Evolutionary conservation across 1,284 basidiomycete genomes (phyloP), one percentile per base, ranked within the genome.

Genomic region (Exsudoporus floridanus): DNA sequence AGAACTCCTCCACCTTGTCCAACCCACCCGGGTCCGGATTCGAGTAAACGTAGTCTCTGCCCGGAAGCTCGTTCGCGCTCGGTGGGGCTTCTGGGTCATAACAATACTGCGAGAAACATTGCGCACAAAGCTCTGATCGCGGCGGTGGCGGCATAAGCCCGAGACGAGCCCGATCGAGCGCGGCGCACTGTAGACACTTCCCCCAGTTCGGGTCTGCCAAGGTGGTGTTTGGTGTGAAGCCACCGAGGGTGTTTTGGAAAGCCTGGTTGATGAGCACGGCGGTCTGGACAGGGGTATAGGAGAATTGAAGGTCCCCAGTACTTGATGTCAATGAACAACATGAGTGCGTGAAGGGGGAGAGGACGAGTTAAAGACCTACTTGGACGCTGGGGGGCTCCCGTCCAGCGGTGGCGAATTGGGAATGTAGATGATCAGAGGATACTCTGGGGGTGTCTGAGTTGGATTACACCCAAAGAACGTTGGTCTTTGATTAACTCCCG

Each of bases 381-480:
- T 86, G 19, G 81, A 75, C 7, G 81, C 75, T 19, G 84, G 84
- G 50, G 75, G 61, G 48, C 73, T 74, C 7, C 84, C 84, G 53
- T 76, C 76, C 30, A 82, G 60, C 3, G 84, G 84, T 8, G 84
- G 83, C 23, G 81, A 73, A 61, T 85, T 86, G 5, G 84, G 84
- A n/a, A 86, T 69, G 53, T 82, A 84, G 16, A 86, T 75, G 21
- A 86, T 61, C 28, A 86, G 58, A 0, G 84, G 84, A 55, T 74
- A 84, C 53, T 80, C 78, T 1, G 80, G 70, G 13, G 80, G 76
- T 12, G 38, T 70, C 50, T 74, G 66, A n/a, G 43, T 64, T 12
- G 83, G 82, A 60, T 84, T 70, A 63, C 88, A 91, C 1, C 89
- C 89, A 69, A 90, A 92, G 69, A 92, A 90, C 0, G 85, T 85